Evolutionary conservation across 768 basidiomycete species (phyloP).

Genomic region (Dacryopinax primogenitus): DNA sequence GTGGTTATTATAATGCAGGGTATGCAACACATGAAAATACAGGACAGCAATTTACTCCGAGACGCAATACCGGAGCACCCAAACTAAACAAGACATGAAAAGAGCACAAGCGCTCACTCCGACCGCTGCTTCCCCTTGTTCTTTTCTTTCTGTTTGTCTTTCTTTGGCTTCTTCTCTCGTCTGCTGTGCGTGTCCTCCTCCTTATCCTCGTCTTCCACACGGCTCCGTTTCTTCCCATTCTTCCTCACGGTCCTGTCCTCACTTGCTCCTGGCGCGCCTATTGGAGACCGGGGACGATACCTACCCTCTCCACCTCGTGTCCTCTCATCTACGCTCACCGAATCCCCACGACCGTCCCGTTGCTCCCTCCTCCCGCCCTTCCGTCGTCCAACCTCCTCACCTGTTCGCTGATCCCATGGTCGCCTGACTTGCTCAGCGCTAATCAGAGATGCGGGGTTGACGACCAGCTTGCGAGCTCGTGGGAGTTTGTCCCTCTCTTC

Average conservation of each 20-base stretch:
- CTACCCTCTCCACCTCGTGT: not conserved
- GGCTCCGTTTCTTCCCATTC: no score
- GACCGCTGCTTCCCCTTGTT: no score
- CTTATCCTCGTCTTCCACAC: no score
- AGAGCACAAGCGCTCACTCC: not conserved
- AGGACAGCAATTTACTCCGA: no score
- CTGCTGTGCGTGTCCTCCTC: not conserved
- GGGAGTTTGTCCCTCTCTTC: not conserved
- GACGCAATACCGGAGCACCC: no score
- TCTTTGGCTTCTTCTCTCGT: constrained; percentile 3
- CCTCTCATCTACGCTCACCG: not conserved
- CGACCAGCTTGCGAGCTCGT: not conserved
- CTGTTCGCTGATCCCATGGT: no score
- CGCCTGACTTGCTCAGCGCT: no score
- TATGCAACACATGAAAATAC: no score
- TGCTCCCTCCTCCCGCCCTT: not conserved
- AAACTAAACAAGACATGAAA: no score
- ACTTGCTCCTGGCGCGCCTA: not conserved
- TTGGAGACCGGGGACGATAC: not conserved
- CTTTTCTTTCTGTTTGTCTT: not conserved
- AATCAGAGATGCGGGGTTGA: not conserved
- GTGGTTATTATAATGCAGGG: no score
- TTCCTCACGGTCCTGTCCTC: not conserved
- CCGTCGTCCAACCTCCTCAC: not conserved
- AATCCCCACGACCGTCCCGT: not conserved